These are phyloP conservation scores for Escallonia herrerae DNA, from an alignment of 129 eudicot species.

Conservation along the genomic window DNA sequence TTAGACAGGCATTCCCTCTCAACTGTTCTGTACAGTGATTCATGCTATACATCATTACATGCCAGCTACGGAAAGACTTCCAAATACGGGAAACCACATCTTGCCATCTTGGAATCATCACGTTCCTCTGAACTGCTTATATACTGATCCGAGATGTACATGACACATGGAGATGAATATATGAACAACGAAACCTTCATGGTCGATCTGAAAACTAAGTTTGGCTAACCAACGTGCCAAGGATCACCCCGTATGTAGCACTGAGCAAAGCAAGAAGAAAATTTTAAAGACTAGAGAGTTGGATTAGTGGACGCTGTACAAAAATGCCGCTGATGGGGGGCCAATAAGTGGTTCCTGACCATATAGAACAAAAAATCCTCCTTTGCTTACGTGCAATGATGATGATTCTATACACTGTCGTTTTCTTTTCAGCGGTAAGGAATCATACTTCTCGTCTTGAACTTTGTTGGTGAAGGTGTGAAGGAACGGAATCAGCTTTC, in stretches of 20 bases:
- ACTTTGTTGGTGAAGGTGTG: constrained; percentile 1
- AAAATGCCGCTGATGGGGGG: not conserved
- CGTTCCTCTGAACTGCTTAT: not conserved
- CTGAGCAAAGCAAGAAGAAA: too few relatives aligned
- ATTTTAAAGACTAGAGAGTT: too few relatives aligned
- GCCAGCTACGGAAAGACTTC: not conserved
- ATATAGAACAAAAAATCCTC: not conserved
- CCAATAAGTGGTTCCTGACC: not conserved
- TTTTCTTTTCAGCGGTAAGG: not conserved
- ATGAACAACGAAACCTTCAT: not conserved
- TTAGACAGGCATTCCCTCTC: not conserved
- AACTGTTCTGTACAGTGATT: constrained; percentile 3
- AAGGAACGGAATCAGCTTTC: too few relatives aligned
- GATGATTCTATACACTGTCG: too few relatives aligned
- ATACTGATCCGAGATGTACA: not conserved
- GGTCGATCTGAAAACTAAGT: not conserved
- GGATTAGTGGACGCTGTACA: not conserved
- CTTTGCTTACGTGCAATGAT: not conserved
- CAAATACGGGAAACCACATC: not conserved
- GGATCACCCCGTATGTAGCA: not conserved
- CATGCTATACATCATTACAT: not conserved
- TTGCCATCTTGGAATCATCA: not conserved
- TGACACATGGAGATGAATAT: not conserved
- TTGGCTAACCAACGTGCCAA: not conserved
- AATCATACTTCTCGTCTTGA: not conserved